phyloP scores from a whole-genome alignment of 306 rosid species.

The Biancaea sappan region DNA sequence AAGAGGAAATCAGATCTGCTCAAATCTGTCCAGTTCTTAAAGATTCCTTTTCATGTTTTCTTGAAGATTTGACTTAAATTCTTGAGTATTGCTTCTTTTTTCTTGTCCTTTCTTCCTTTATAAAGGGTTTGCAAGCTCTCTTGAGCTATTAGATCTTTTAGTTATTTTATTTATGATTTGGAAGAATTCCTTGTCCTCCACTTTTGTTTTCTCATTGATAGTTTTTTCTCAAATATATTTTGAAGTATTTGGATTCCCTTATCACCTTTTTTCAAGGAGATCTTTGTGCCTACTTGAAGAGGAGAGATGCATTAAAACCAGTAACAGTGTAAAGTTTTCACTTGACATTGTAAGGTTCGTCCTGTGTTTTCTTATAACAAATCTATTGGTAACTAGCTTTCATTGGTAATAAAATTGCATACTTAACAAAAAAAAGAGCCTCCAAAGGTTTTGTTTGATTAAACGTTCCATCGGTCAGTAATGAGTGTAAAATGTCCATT shows the following conservation, averaged over 20 bases:
- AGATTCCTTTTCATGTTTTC: background rate
- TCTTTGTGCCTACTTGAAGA: slow-evolving; percentile 61
- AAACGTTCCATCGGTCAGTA: too few relatives aligned
- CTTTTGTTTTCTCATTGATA: background rate
- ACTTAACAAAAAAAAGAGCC: background rate
- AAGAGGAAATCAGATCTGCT: too few relatives aligned
- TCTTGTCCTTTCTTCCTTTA: background rate
- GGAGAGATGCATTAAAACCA: slow-evolving; percentile 69
- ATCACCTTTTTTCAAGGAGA: slow-evolving; percentile 65
- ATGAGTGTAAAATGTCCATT: too few relatives aligned
- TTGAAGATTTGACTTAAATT: background rate
- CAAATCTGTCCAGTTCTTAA: too few relatives aligned
- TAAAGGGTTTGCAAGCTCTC: background rate
- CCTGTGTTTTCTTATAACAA: slow-evolving; percentile 26
- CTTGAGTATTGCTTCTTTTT: background rate
- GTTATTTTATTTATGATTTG: background rate
- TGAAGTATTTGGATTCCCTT: slow-evolving; percentile 26
- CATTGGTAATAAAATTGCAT: background rate
- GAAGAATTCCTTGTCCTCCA: too few relatives aligned
- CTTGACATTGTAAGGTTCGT: slow-evolving; percentile 92
- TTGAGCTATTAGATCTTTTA: background rate
- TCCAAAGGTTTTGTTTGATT: too few relatives aligned
- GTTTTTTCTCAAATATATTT: background rate
- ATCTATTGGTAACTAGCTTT: slow-evolving; percentile 32
- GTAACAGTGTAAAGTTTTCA: slow-evolving; percentile 66